These are phyloP conservation scores for Calonectria pauciramosa DNA, from an alignment of 2,329 filamentous ascomycete genomes.

Conservation along the genomic window DNA sequence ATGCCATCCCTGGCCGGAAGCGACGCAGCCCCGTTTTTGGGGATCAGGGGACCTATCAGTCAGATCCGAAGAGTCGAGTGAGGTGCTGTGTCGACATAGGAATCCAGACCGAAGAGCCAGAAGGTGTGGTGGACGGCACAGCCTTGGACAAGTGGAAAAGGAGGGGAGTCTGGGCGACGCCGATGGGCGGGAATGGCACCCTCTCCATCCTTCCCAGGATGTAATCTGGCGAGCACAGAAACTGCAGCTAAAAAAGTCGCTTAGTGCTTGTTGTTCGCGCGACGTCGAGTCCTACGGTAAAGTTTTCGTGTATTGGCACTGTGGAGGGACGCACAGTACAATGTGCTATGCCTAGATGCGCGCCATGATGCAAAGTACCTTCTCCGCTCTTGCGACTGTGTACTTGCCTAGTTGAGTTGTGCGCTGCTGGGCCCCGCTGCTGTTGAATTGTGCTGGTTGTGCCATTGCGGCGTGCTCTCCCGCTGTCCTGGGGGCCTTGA, in stretches of 20 bases:
- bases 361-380: slow-evolving; percentile 11
- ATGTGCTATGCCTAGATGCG: not conserved
- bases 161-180: not conserved
- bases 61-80: slow-evolving; percentile 24
- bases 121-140: slow-evolving; percentile 10
- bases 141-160: not conserved
- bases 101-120: slow-evolving; percentile 22
- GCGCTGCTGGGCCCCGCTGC: not conserved
- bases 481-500: slow-evolving; percentile 21
- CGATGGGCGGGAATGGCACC: slow-evolving; percentile 1
- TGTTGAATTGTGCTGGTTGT: slow-evolving; percentile 10
- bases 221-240: not conserved
- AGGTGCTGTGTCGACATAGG: slow-evolving; percentile 6
- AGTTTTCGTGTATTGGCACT: not conserved
- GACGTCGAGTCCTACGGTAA: slow-evolving; percentile 10
- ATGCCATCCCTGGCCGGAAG: slow-evolving; percentile 36
- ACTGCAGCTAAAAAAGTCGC: slow-evolving; percentile 3
- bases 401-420: slow-evolving; percentile 4
- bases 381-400: not conserved
- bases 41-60: slow-evolving; percentile 36
- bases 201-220: not conserved
- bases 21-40: slow-evolving; percentile 36
- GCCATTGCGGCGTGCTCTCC: slow-evolving; percentile 15
- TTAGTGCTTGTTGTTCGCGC: slow-evolving; percentile 6
- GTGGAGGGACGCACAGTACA: not conserved